Base-by-base conservation (phyloP, 2,329 filamentous ascomycete species). In the Hypoxylon sp. region DNA sequence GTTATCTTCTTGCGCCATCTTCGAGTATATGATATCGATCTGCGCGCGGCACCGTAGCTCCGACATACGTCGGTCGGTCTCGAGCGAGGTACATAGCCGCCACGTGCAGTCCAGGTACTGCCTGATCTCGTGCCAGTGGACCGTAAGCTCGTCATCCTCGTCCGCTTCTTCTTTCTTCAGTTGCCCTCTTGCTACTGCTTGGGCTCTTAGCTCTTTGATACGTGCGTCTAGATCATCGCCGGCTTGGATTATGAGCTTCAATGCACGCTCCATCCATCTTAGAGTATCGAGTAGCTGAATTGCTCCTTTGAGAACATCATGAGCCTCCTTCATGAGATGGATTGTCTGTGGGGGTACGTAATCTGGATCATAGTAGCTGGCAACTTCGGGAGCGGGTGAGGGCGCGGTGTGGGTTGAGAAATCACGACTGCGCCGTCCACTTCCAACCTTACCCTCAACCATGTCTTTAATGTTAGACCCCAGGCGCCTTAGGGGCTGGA, bases 1-100 rank as follows among this genome's bases (percentile, higher is more conserved):
- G 68, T 84, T 84, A 71, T 84, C 82, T 63, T 84, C 82, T 67
- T 84, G 82, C 2, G 82, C 82, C 80, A 84, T 83, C 69, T 83
- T 83, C 68, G 80, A 82, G 75, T 83, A 84, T 63, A 84, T 83
- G 68, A 84, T 83, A 34, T 84, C 82, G 50, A 83, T 82, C 67
- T 83, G 80, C 1, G 82, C 82, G 25, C 82, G 80, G 65, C 82
- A 84, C 9, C 82, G 74, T 17, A 82, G 77, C 69, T 84, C 82
- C 1, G 82, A 80, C 79, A 84, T 84, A 5, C 80, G 79, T 7
- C 82, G 74, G 52, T 84, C 82, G 0, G 82, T 84, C 62, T 83
- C 82, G 9, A 84, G 75, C 21, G 81, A 80, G 65, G 81, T 80
- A 50, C 82, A 84, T 3, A 83, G 76, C 28, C 81, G 75, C 70